A percentile compares a stretch with the other conserved stretches of the same genome.
These are phyloP conservation scores for Pseudomonodictys pantanalensis DNA, from an alignment of 495 filamentous ascomycete genomes.

Conservation along the genomic window DNA sequence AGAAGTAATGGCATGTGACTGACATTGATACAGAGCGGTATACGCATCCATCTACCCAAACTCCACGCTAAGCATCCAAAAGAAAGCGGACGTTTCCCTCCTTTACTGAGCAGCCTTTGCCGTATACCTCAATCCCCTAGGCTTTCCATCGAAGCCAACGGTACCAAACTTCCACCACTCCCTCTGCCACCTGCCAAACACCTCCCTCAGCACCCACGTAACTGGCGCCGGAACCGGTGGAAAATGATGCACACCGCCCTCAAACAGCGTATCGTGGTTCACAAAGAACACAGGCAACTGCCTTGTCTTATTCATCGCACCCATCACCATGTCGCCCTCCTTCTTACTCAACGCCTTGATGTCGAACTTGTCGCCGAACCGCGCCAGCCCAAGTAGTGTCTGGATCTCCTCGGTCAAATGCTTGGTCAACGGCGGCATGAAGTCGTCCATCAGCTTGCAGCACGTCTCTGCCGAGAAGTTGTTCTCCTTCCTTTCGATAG, in stretches of 20 bases:
- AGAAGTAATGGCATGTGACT: too few species aligned
- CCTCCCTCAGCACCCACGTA: constrained; percentile 4
- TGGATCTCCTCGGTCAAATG: constrained; percentile 27
- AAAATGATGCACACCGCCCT: constrained; percentile 22
- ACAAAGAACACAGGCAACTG: constrained; percentile 24
- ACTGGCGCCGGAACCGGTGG: constrained; percentile 8
- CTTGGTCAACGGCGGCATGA: constrained; percentile 5
- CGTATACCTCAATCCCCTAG: constrained; percentile 12
- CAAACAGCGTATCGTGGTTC: constrained; percentile 26
- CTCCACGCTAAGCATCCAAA: neutral
- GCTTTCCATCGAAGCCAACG: constrained; percentile 15
- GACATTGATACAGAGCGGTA: too few species aligned
- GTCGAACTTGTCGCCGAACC: constrained; percentile 14
- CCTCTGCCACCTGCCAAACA: constrained; percentile 5
- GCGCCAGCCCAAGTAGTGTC: constrained; percentile 8
- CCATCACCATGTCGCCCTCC: constrained; percentile 21
- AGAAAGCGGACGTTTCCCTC: neutral
- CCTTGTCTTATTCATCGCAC: constrained; percentile 13
- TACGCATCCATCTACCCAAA: neutral
- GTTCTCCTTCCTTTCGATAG: neutral
- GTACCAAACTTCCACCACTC: constrained; percentile 29
- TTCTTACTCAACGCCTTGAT: constrained; percentile 4
- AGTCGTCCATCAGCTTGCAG: constrained; percentile 19
- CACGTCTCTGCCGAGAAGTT: neutral
- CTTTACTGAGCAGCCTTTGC: neutral